Evolutionary conservation across 495 filamentous ascomycete species (phyloP).

Genomic region (Cairneyella variabilis): DNA sequence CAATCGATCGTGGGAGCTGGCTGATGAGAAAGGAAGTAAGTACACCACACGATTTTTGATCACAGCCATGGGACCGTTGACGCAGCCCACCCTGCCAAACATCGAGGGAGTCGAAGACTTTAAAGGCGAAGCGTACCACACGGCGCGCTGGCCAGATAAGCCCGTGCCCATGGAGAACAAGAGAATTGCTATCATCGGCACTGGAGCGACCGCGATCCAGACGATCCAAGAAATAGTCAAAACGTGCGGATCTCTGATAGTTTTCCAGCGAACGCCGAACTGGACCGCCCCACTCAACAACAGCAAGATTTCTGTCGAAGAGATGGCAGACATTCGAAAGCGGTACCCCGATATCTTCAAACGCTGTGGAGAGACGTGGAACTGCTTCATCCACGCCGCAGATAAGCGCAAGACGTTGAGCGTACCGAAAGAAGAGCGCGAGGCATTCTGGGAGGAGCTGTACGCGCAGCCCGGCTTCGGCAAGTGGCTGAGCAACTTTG

Average conservation of each 20-base stretch:
- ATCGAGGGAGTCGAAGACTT: conserved; percentile 31
- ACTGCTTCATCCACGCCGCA: conserved; percentile 22
- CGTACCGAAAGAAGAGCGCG: conserved; percentile 43
- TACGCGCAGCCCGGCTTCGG: conserved; percentile 48
- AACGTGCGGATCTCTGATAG: conserved; percentile 31
- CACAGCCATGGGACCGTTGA: conserved; percentile 28
- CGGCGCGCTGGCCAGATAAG: conserved; percentile 52
- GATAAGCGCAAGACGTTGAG: conserved; percentile 37
- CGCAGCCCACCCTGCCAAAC: conserved; percentile 33
- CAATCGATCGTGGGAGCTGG: neutral
- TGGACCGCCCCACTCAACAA: conserved; percentile 47
- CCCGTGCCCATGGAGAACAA: conserved; percentile 43
- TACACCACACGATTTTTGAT: conserved; percentile 4
- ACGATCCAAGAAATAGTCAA: conserved; percentile 38
- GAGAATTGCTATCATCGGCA: conserved; percentile 53
- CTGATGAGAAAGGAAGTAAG: neutral
- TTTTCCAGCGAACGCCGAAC: conserved; percentile 54
- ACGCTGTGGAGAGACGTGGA: conserved; percentile 41
- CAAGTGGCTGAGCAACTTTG: conserved; percentile 46
- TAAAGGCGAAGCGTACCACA: conserved; percentile 40
- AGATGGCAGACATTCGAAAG: conserved; percentile 37
- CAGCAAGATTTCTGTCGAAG: conserved; percentile 32
- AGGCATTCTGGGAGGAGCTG: conserved; percentile 41
- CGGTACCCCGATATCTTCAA: conserved; percentile 44
- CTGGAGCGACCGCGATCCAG: conserved; percentile 51